These are phyloP conservation scores for Orychophragmus violaceus DNA, from an alignment of 345 rosid genomes.

Conservation along the genomic window DNA sequence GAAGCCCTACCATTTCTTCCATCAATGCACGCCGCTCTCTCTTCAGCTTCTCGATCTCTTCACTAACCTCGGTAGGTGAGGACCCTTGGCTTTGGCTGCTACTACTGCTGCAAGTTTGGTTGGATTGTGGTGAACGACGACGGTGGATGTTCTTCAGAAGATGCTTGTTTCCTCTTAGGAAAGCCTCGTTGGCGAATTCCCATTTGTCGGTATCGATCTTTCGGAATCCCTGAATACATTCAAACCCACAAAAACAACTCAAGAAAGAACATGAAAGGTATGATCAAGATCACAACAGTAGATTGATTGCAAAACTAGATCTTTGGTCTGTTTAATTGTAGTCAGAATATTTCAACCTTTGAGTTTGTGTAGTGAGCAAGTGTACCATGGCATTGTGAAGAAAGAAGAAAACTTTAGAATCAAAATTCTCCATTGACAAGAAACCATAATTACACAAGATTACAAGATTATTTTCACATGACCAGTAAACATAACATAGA, in stretches of 20 bases:
- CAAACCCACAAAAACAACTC: slow-evolving; percentile 20
- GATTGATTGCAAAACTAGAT: neutral
- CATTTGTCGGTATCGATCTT: slow-evolving; percentile 83
- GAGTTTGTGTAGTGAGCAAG: neutral
- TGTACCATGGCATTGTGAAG: neutral
- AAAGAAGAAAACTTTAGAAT: neutral
- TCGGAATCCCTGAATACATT: slow-evolving; percentile 63
- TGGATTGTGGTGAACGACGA: slow-evolving; percentile 66
- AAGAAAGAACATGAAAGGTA: slow-evolving; percentile 16
- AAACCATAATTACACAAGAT: slow-evolving; percentile 7
- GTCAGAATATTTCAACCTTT: neutral
- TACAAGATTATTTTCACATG: neutral
- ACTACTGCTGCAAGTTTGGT: slow-evolving; percentile 30
- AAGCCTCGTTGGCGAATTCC: slow-evolving; percentile 91
- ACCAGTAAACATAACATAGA: neutral
- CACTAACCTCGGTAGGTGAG: slow-evolving; percentile 50
- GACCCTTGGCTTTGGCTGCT: slow-evolving; percentile 40
- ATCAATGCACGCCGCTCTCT: slow-evolving; percentile 51
- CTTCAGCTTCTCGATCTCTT: slow-evolving; percentile 55
- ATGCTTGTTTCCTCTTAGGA: slow-evolving; percentile 71
- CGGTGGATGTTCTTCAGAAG: slow-evolving; percentile 80
- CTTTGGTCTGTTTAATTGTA: neutral
- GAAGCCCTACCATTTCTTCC: slow-evolving; percentile 58
- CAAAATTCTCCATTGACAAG: neutral
- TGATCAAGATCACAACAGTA: neutral